Evolutionary conservation across 108 stramenopile genomes (phyloP).

Genomic region (Fistulifera solaris): DNA sequence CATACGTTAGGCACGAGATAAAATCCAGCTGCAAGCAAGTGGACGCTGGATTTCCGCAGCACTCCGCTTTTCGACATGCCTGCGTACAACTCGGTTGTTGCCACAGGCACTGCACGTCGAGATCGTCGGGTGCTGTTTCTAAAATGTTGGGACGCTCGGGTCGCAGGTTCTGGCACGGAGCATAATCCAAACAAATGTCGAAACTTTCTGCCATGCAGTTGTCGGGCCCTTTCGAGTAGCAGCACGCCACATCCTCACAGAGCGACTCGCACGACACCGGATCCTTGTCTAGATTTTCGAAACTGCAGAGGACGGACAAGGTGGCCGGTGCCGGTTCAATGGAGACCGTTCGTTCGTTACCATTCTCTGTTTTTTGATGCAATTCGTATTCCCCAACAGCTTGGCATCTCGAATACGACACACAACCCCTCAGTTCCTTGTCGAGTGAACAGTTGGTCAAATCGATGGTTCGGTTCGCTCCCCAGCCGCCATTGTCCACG

Average conservation of each 20-base stretch:
- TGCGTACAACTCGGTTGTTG: not conserved
- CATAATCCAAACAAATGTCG: slow-evolving; percentile 11
- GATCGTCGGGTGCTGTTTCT: slow-evolving; percentile 2
- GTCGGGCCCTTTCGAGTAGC: not conserved
- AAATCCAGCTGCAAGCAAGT: slow-evolving; percentile 4
- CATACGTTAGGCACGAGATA: slow-evolving; percentile 9
- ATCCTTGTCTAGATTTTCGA: not conserved
- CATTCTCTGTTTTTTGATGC: not conserved
- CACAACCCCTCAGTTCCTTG: slow-evolving; percentile 4
- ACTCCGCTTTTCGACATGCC: slow-evolving; percentile 1
- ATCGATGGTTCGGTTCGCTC: no score
- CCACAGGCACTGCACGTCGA: slow-evolving; percentile 4
- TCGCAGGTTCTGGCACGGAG: slow-evolving; percentile 13
- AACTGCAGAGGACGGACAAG: slow-evolving; percentile 4
- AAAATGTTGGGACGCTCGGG: not conserved
- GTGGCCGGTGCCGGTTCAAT: slow-evolving; percentile 1
- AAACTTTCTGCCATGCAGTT: slow-evolving; percentile 9
- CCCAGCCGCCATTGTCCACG: no score
- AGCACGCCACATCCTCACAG: slow-evolving; percentile 4
- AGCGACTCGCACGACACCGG: not conserved
- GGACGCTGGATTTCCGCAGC: slow-evolving; percentile 4
- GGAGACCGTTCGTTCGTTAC: not conserved
- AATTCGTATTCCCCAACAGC: slow-evolving; percentile 1
- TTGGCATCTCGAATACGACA: slow-evolving; percentile 7
- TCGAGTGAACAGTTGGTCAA: slow-evolving; percentile 6